Base-by-base conservation (phyloP, 1,284 basidiomycete species). In the Ceratobasidium theobromae region DNA sequence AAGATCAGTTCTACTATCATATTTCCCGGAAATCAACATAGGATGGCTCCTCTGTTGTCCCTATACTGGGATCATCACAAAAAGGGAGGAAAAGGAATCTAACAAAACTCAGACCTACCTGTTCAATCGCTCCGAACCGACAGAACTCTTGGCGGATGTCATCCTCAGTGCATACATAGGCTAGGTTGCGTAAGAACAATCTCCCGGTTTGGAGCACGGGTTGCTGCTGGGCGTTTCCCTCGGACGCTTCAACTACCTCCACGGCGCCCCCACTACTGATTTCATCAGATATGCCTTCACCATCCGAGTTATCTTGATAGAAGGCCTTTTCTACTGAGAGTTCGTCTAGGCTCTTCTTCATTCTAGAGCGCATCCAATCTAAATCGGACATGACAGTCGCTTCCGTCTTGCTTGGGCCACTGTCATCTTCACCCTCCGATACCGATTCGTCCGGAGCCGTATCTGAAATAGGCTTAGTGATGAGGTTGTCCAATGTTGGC, bases 121-220 rank as follows among this genome's bases (percentile, higher is more conserved):
- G 87, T 57, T 82, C 82, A 48, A 98, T 75, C 46, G 83, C 79
- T 6, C 95, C 95, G 74, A 84, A 93, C 0, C 82, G 78, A 8
- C 78, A 76, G 74, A 96, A 95, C 4, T 87, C 80, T n/a, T 82
- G 79, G 5, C 77, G 74, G 1, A 98, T 76, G 57, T 97, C 93
- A 2, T 82, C 78, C 33, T 90, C 84, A 0, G 87, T 89, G 66
- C 91, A 91, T 0, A 89, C 83, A 73, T 93, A 98, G 0, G 95
- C 83, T 18, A 98, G 77, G 74, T 98, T 99, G 12, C 96, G 91
- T 4, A 98, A 79, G 74, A 98, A 98, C 3, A 98, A 79, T 1
- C 96, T 86, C 0, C 86, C 84, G 0, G 92, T 94, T 66, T 84
- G 83, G 25, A 90, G 78, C 65, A 98, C 93, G 0, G 32, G 83